Percentiles rank a stretch among this genome's conserved stretches.
Evolutionary conservation across 345 rosid genomes (phyloP).

Genomic region (Xanthoceras sorbifolium): DNA sequence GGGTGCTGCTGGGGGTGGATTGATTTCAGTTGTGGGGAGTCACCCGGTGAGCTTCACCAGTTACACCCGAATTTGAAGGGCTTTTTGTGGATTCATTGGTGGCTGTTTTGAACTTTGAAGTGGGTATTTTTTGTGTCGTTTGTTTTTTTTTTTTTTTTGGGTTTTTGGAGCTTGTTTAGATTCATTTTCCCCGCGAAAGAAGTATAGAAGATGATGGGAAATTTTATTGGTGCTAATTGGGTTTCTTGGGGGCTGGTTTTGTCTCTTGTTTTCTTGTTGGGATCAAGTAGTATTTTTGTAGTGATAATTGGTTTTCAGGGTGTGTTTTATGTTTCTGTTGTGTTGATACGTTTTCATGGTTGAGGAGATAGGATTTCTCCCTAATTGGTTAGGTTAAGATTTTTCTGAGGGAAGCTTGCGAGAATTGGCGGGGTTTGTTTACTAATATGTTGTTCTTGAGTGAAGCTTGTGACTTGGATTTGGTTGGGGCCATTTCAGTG

Average conservation of each 20-base stretch:
- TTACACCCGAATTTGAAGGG: slow-evolving; percentile 53
- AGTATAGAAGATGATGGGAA: neutral
- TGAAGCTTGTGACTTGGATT: neutral
- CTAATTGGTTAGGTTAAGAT: neutral
- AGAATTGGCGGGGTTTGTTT: neutral
- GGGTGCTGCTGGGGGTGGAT: slow-evolving; percentile 57
- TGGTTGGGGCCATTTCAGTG: neutral
- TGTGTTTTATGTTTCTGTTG: neutral
- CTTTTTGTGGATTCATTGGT: neutral
- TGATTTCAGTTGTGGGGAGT: slow-evolving; percentile 59
- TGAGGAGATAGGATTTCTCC: neutral
- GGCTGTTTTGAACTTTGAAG: neutral
- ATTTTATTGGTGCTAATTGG: neutral
- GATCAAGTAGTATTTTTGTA: neutral
- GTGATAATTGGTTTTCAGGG: neutral
- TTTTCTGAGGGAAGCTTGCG: neutral
- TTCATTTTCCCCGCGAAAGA: neutral
- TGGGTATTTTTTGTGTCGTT: neutral
- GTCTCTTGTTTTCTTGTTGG: neutral
- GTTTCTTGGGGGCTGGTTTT: neutral
- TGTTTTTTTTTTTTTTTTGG: neutral
- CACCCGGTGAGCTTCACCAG: slow-evolving; percentile 47
- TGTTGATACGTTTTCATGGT: neutral
- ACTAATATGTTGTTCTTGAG: neutral
- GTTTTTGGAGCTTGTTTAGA: neutral